These are phyloP conservation scores for Cairneyella variabilis DNA, from an alignment of 495 filamentous ascomycete species.

Conservation along the genomic window DNA sequence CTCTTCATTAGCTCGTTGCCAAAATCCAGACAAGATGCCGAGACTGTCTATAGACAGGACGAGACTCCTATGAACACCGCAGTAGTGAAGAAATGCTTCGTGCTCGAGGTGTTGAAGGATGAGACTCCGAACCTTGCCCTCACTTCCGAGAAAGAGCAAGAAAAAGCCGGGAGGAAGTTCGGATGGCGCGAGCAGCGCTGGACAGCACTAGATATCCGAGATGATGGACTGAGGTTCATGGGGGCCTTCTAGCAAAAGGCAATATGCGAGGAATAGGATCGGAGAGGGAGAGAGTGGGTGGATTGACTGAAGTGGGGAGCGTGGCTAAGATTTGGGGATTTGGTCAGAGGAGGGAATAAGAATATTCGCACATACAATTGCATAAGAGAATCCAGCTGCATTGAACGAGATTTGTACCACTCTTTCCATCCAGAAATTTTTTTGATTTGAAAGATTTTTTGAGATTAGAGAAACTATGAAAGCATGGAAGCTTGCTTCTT, in stretches of 20 bases:
- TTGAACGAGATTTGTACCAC: too few species aligned
- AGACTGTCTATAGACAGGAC: slow-evolving; percentile 13
- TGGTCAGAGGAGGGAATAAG: slow-evolving; percentile 8
- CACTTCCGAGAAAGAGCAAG: background rate
- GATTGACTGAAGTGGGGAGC: slow-evolving; percentile 2
- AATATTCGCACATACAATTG: too few species aligned
- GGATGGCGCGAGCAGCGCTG: slow-evolving; percentile 20
- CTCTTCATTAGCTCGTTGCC: slow-evolving; percentile 19
- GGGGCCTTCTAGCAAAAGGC: slow-evolving; percentile 13
- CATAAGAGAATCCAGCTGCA: too few species aligned
- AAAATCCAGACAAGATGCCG: slow-evolving; percentile 17
- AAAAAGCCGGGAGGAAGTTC: slow-evolving; percentile 5
- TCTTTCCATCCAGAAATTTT: too few species aligned
- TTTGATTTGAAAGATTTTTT: too few species aligned
- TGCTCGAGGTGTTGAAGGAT: slow-evolving; percentile 24
- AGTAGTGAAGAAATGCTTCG: slow-evolving; percentile 11
- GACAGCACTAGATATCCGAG: slow-evolving; percentile 10
- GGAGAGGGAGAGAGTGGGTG: slow-evolving; percentile 8
- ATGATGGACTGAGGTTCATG: slow-evolving; percentile 7
- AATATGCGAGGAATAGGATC: slow-evolving; percentile 8
- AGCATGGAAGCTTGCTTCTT: too few species aligned
- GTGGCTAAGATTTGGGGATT: slow-evolving; percentile 11
- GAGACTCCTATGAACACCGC: background rate
- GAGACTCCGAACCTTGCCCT: slow-evolving; percentile 16
- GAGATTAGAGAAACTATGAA: too few species aligned